Conservation (phyloP, 768 basidiomycete species). For the Agrocybe praecox region DNA sequence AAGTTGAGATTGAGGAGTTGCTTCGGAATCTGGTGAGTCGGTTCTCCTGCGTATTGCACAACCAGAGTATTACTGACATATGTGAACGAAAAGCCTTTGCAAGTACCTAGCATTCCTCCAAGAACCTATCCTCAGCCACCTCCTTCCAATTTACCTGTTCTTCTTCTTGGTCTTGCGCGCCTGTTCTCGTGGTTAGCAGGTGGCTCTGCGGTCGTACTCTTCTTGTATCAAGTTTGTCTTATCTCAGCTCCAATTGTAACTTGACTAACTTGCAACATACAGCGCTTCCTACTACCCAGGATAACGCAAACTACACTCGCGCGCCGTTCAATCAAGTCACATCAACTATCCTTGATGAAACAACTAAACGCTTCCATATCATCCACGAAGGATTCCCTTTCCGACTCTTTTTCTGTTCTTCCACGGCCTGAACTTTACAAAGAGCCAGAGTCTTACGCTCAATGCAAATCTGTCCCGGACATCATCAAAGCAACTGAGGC, state of each 20-base stretch:
- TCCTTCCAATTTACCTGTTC: constrained; percentile 68
- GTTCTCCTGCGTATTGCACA: not conserved
- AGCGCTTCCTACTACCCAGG: constrained; percentile 74
- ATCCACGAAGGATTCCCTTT: constrained; percentile 57
- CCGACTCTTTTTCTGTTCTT: constrained; percentile 55
- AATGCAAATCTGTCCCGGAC: constrained; percentile 49
- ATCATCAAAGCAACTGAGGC: constrained; percentile 28
- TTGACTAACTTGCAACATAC: constrained; percentile 8
- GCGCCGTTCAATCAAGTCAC: constrained; percentile 58
- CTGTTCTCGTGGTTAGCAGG: constrained; percentile 71
- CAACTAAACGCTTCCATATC: constrained; percentile 58
- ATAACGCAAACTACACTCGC: constrained; percentile 61
- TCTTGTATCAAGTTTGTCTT: constrained; percentile 64
- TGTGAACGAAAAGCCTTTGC: constrained; percentile 25
- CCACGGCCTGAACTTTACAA: constrained; percentile 54
- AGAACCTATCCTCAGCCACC: constrained; percentile 72
- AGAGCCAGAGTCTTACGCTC: constrained; percentile 46
- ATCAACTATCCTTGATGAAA: constrained; percentile 59
- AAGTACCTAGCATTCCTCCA: constrained; percentile 61
- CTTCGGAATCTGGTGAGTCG: constrained; percentile 56
- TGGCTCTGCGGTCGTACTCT: constrained; percentile 55
- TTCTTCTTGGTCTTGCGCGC: constrained; percentile 63
- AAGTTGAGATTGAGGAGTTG: constrained; percentile 58
- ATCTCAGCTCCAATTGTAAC: not conserved
- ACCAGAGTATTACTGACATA: not conserved